Conservation (phyloP, 1,284 basidiomycete genomes). For the Peniophora sp. region DNA sequence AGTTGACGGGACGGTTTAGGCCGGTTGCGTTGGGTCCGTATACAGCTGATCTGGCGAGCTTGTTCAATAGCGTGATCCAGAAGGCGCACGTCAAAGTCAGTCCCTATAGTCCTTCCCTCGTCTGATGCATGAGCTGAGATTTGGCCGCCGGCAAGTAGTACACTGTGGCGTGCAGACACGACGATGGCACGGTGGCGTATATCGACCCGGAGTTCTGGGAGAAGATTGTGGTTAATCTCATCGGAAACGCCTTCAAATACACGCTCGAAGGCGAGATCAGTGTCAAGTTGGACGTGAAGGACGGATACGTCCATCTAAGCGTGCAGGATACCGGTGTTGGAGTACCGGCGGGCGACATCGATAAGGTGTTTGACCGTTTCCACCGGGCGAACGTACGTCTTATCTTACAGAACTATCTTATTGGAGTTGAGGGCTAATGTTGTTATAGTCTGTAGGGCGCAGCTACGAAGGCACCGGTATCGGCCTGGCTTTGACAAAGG, state of each 20-base stretch:
- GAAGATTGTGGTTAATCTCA: constrained; percentile 23
- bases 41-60: not conserved
- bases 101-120: not conserved
- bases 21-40: not conserved
- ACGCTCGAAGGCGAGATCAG: constrained; percentile 1
- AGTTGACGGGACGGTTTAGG: not conserved
- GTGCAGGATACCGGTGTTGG: constrained; percentile 21
- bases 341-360: constrained; percentile 16
- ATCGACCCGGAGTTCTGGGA: constrained; percentile 24
- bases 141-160: not conserved
- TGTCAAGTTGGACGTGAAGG: not conserved
- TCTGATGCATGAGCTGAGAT: not conserved
- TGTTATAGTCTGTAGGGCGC: constrained; percentile 15
- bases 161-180: not conserved
- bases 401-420: not conserved
- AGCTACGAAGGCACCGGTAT: constrained; percentile 25
- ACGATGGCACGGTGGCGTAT: constrained; percentile 7
- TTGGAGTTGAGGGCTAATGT: not conserved
- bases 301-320: not conserved
- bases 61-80: not conserved
- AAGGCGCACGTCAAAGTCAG: not conserved
- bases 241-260: constrained; percentile 25
- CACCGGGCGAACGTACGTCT: constrained; percentile 15
- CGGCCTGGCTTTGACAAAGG: constrained; percentile 20
- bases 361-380: constrained; percentile 20